phyloP scores from a whole-genome alignment of 2,329 filamentous ascomycete species.

The Fusarium papillatum region DNA sequence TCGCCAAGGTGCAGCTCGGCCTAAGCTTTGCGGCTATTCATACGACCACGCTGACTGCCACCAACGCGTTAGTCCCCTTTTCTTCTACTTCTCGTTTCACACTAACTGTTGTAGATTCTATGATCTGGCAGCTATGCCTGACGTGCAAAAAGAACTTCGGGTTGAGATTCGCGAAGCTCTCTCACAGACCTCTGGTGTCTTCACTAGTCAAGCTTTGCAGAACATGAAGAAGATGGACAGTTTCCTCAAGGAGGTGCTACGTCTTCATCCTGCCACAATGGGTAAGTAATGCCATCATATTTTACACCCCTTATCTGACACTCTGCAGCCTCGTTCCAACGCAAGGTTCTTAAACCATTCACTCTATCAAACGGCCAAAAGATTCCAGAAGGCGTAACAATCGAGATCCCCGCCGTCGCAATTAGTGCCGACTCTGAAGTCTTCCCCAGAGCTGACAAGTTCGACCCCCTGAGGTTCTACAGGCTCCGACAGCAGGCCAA shows the following conservation, averaged over 20 bases:
- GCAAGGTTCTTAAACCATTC: constrained; percentile 64
- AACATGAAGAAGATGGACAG: constrained; percentile 57
- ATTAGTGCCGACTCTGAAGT: constrained; percentile 52
- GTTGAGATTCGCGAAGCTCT: constrained; percentile 61
- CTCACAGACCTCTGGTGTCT: constrained; percentile 48
- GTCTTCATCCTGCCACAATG: constrained; percentile 46
- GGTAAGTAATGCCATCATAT: constrained; percentile 44
- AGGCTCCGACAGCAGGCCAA: constrained; percentile 48
- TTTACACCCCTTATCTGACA: background rate
- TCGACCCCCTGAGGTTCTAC: constrained; percentile 61
- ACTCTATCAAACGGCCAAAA: constrained; percentile 67
- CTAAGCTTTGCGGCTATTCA: constrained; percentile 66
- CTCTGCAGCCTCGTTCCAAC: constrained; percentile 57
- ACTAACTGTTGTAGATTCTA: constrained; percentile 54
- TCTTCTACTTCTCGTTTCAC: background rate
- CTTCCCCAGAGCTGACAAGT: constrained; percentile 50
- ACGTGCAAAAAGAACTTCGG: constrained; percentile 63
- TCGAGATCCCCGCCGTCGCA: constrained; percentile 56
- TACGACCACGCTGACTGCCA: constrained; percentile 60
- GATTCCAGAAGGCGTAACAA: constrained; percentile 58
- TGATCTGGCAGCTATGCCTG: constrained; percentile 63
- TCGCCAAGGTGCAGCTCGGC: constrained; percentile 57
- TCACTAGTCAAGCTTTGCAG: constrained; percentile 51
- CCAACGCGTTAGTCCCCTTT: constrained; percentile 54
- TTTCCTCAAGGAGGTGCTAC: constrained; percentile 54